phyloP scores from a whole-genome alignment of 306 rosid genomes.

The Cicer bijugum region DNA sequence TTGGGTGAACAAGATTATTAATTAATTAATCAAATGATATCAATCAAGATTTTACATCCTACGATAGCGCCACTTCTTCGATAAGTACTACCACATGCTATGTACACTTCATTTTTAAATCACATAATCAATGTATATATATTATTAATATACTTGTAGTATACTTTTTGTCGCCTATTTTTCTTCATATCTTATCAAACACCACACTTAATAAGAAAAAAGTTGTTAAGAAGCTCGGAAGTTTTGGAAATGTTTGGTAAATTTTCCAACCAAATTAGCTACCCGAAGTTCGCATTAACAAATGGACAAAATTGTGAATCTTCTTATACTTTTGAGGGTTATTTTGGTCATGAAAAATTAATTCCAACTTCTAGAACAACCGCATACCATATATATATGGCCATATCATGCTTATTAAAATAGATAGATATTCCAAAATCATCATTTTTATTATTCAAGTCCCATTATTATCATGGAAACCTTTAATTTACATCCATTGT shows the following conservation, averaged over 20 bases:
- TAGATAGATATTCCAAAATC: constrained; percentile 6
- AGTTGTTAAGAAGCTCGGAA: constrained; percentile 44
- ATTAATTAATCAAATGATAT: neutral
- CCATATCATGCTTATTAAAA: constrained; percentile 5
- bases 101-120: neutral
- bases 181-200: constrained; percentile 2
- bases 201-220: constrained; percentile 13
- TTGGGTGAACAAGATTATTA: constrained; percentile 15
- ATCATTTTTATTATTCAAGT: neutral
- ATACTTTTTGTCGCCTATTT: constrained; percentile 13
- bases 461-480: constrained; percentile 40
- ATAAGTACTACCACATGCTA: neutral
- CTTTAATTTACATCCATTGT: constrained; percentile 11
- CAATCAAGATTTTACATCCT: neutral
- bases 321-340: neutral
- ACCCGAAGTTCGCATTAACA: neutral
- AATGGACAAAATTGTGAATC: constrained; percentile 15
- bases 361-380: neutral
- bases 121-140: neutral
- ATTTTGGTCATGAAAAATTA: constrained; percentile 20
- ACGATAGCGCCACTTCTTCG: neutral
- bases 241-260: constrained; percentile 42
- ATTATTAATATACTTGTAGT: neutral
- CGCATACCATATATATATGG: neutral
- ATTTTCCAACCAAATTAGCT: constrained; percentile 46